These are phyloP conservation scores for Geranium brycei DNA, from an alignment of 345 rosid species.

Conservation along the genomic window DNA sequence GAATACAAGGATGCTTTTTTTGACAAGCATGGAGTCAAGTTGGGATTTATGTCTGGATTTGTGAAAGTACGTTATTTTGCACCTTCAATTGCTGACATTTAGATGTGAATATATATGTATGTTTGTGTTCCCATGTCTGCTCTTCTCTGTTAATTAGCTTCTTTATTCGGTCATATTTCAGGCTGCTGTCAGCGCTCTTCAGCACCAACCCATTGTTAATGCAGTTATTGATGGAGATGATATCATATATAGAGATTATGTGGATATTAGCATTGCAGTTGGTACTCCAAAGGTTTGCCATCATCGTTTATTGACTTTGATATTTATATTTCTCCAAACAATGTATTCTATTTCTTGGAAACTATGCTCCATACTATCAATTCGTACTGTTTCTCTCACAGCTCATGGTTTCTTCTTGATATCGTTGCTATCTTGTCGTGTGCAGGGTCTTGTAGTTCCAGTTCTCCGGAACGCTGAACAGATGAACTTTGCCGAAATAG, in stretches of 20 bases:
- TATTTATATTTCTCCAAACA: too few relatives aligned
- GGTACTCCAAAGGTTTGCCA: conserved; percentile 71
- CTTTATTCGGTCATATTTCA: conserved; percentile 10
- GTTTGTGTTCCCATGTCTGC: neutral
- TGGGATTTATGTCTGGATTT: conserved; percentile 98
- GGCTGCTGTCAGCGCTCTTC: conserved; percentile 96
- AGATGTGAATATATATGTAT: neutral
- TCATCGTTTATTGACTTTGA: neutral
- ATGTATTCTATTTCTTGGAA: too few relatives aligned
- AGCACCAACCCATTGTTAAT: conserved; percentile 84
- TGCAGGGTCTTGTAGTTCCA: conserved; percentile 82
- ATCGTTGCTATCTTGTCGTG: neutral
- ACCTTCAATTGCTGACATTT: neutral
- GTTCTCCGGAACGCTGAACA: conserved; percentile 57
- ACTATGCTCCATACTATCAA: too few relatives aligned
- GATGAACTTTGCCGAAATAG: conserved; percentile 66
- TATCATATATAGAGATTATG: conserved; percentile 86
- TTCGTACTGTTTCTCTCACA: neutral
- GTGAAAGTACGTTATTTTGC: conserved; percentile 39
- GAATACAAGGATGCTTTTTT: conserved; percentile 92
- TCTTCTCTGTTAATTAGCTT: neutral
- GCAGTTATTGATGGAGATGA: conserved; percentile 99
- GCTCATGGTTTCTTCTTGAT: neutral
- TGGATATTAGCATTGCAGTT: conserved; percentile 88
- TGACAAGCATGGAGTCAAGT: conserved; percentile 94